Conservation (phyloP, 352 stramenopile genomes). For the Thraustochytrium striatum region DNA sequence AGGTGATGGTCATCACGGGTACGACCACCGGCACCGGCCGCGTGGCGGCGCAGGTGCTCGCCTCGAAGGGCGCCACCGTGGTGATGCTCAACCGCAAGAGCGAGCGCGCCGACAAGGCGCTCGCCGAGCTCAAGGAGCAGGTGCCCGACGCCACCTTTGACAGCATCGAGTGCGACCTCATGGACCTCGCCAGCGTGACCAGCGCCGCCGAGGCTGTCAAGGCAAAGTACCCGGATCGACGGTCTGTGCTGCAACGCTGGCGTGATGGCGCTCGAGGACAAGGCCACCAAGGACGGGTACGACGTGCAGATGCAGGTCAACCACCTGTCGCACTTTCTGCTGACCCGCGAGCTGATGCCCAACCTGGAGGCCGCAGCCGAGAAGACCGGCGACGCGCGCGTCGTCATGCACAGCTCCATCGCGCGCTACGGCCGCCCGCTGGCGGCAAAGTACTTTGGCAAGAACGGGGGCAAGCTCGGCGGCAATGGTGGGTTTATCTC, state of each 20-base stretch:
- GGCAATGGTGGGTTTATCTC: conserved; percentile 53
- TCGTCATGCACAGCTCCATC: conserved; percentile 57
- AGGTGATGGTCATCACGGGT: conserved; percentile 62
- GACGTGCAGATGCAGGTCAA: conserved; percentile 64
- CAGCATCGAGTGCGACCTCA: conserved; percentile 59
- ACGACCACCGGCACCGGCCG: conserved; percentile 58
- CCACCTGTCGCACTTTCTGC: conserved; percentile 61
- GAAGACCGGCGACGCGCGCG: conserved; percentile 56
- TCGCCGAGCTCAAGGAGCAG: conserved; percentile 49
- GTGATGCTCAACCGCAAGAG: conserved; percentile 59
- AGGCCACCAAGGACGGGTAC: conserved; percentile 60
- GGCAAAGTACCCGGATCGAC: background rate
- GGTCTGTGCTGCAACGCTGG: conserved; percentile 53
- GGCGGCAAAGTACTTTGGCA: conserved; percentile 40
- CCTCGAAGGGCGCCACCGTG: conserved; percentile 54
- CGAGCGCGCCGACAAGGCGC: conserved; percentile 44
- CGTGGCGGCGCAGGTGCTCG: conserved; percentile 51
- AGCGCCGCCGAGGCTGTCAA: conserved; percentile 55
- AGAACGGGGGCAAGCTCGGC: conserved; percentile 58
- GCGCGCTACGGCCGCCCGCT: conserved; percentile 27
- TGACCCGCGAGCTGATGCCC: conserved; percentile 58
- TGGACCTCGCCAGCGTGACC: conserved; percentile 57
- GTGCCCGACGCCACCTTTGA: conserved; percentile 50
- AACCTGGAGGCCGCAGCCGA: conserved; percentile 52
- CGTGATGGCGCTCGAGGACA: conserved; percentile 58